Conservation (phyloP, 306 rosid genomes). For the Fragaria ananassa region DNA sequence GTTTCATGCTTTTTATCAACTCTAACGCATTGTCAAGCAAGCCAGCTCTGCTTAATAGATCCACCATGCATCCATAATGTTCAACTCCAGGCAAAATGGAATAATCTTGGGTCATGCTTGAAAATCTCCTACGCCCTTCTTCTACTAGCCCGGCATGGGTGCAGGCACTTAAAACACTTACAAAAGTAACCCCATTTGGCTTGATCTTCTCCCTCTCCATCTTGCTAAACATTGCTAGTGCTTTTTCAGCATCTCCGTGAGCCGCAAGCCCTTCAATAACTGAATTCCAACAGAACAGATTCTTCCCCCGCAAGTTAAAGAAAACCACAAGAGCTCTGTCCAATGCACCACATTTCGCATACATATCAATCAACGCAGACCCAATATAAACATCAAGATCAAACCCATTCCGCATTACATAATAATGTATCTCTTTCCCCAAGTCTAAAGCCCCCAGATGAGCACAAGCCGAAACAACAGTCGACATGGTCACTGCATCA, state of each 20-base stretch:
- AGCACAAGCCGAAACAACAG: slow-evolving; percentile 70
- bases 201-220: slow-evolving; percentile 52
- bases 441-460: slow-evolving; percentile 76
- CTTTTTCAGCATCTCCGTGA: slow-evolving; percentile 59
- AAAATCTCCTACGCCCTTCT: slow-evolving; percentile 56
- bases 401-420: slow-evolving; percentile 50
- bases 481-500: slow-evolving; percentile 63
- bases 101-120: slow-evolving; percentile 55
- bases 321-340: slow-evolving; percentile 69
- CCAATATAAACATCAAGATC: slow-evolving; percentile 71
- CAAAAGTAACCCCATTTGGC: slow-evolving; percentile 68
- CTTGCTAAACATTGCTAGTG: slow-evolving; percentile 50
- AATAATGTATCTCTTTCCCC: slow-evolving; percentile 65
- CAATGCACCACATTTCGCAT: slow-evolving; percentile 78
- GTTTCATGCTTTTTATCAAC: slow-evolving; percentile 53
- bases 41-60: slow-evolving; percentile 75
- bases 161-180: slow-evolving; percentile 69
- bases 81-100: slow-evolving; percentile 45
- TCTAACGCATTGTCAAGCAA: slow-evolving; percentile 64
- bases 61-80: slow-evolving; percentile 88
- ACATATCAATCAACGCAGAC: slow-evolving; percentile 76
- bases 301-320: slow-evolving; percentile 55
- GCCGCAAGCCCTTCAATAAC: slow-evolving; percentile 68
- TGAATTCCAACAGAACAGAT: slow-evolving; percentile 79
- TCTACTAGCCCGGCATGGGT: slow-evolving; percentile 69